Evolutionary conservation across 1,139 yeast genomes (phyloP), one percentile per base, ranked within the genome.

Genomic region (Zygosaccharomyces sapae): DNA sequence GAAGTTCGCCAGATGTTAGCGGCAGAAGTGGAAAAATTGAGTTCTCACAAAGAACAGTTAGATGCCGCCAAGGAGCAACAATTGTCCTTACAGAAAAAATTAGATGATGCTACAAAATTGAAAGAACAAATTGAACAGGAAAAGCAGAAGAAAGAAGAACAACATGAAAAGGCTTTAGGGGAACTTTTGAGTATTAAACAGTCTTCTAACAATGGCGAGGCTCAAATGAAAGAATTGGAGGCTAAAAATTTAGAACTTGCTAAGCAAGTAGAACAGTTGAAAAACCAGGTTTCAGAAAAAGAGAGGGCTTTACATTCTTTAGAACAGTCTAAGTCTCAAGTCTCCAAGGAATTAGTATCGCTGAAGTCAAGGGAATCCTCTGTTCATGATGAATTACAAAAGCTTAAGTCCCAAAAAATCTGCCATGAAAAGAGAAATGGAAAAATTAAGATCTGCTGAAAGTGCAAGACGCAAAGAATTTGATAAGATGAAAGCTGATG

Each of bases 91-190:
- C 54, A 49, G 29, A 48, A 33, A 37, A 55, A 55, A 40, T 45
- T 59, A 24, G 45, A 34, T 8, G 56, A 55, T 24, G 70, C 73
- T 1, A 48, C 63, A 12, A 67, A 63, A 5, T 69, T 69, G 40
- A 62, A 70, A 22, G 70, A 71, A 34, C 56, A 63, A 34, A 62
- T 76, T 4, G 69, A 68, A 37, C 53, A 55, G 8, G 70, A 72
- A 41, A 65, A 71, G 44, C n/a, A 68, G 66, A 31, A 64, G 61
- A 36, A 62, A 70, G 46, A 61, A 63, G 38, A 67, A 9, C 47
- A 48, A 29, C 50, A 49, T 34, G 54, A 52, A 33, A 43, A 33
- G 3, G 47, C 52, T 6, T 33, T 41, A 30, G 39, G 43, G 7
- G 55, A 55, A 12, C 69, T 75, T 45, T 59, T 61, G 37, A 61